Evolutionary conservation across 805 yeast species (phyloP).

Genomic region (Pichia occidentalis): DNA sequence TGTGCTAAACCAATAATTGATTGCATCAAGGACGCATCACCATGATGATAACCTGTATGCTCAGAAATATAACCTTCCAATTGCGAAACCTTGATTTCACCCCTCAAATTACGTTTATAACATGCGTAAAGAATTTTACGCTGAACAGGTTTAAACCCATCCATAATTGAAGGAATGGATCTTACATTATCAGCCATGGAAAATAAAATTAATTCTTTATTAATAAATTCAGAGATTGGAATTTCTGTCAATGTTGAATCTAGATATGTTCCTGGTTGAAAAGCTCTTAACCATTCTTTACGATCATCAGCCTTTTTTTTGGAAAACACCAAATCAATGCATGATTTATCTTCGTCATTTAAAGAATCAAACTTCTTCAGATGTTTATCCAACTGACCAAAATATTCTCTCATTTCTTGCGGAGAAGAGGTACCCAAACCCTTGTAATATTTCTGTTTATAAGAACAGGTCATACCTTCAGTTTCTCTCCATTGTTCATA

Average conservation of each 20-base stretch:
- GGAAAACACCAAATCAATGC: slow-evolving; percentile 88
- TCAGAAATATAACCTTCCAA: slow-evolving; percentile 86
- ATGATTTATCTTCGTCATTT: slow-evolving; percentile 66
- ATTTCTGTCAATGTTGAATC: slow-evolving; percentile 71
- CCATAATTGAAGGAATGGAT: slow-evolving; percentile 89
- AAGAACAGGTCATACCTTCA: slow-evolving; percentile 66
- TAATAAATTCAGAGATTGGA: slow-evolving; percentile 90
- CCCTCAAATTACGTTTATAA: slow-evolving; percentile 68
- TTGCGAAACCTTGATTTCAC: slow-evolving; percentile 85
- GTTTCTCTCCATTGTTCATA: slow-evolving; percentile 88
- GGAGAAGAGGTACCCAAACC: slow-evolving; percentile 95
- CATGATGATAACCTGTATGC: slow-evolving; percentile 91
- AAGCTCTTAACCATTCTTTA: slow-evolving; percentile 93
- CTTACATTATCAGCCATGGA: slow-evolving; percentile 96
- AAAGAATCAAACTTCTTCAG: slow-evolving; percentile 78
- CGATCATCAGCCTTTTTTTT: slow-evolving; percentile 95
- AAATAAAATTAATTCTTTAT: slow-evolving; percentile 88
- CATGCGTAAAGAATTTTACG: slow-evolving; percentile 87
- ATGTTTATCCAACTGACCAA: slow-evolving; percentile 77
- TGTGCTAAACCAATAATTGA: slow-evolving; percentile 94
- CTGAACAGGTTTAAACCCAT: slow-evolving; percentile 96
- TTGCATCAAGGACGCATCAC: slow-evolving; percentile 80
- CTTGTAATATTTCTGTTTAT: slow-evolving; percentile 94
- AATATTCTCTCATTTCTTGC: slow-evolving; percentile 81
- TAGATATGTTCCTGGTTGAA: slow-evolving; percentile 83